Conservation (phyloP, 116 monocot species). For the Cymodocea nodosa region DNA sequence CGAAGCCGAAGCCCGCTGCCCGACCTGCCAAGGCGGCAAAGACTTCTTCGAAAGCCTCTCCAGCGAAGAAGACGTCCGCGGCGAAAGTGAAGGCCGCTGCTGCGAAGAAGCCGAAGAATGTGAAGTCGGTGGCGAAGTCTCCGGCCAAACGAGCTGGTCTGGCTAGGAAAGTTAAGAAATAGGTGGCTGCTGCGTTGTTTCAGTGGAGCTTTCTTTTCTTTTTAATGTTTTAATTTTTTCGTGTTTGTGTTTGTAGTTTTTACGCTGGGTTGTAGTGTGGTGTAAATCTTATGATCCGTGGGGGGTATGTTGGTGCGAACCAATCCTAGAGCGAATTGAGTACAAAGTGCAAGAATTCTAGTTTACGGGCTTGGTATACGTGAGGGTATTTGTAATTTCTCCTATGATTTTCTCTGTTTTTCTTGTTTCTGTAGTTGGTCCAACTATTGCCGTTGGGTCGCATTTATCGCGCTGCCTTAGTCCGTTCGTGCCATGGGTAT, state of each 20-base stretch:
- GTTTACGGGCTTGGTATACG: no score
- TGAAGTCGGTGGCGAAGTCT: constrained; percentile 7
- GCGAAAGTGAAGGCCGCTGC: background rate
- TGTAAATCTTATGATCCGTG: background rate
- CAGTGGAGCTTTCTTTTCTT: background rate
- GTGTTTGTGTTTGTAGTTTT: background rate
- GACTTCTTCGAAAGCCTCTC: constrained; percentile 21
- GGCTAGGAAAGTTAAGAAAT: constrained; percentile 14
- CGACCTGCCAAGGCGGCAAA: constrained; percentile 25
- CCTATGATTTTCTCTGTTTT: no score
- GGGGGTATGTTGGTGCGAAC: background rate
- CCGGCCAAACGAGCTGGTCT: constrained; percentile 17
- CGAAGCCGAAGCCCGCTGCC: constrained; percentile 13
- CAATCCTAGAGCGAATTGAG: no score
- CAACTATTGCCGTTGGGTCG: no score
- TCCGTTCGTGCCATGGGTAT: no score
- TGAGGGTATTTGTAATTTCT: no score
- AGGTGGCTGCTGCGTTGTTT: background rate
- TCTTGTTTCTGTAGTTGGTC: no score
- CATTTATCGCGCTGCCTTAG: no score
- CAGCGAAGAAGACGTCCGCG: constrained; percentile 18
- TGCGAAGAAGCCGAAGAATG: constrained; percentile 11
- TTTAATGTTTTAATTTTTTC: background rate
- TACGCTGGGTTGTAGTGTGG: background rate
- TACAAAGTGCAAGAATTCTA: no score